A percentile compares a stretch with the other conserved stretches of the same genome.
These are phyloP conservation scores for Hippophae rhamnoides DNA, from an alignment of 306 rosid genomes.

Conservation along the genomic window DNA sequence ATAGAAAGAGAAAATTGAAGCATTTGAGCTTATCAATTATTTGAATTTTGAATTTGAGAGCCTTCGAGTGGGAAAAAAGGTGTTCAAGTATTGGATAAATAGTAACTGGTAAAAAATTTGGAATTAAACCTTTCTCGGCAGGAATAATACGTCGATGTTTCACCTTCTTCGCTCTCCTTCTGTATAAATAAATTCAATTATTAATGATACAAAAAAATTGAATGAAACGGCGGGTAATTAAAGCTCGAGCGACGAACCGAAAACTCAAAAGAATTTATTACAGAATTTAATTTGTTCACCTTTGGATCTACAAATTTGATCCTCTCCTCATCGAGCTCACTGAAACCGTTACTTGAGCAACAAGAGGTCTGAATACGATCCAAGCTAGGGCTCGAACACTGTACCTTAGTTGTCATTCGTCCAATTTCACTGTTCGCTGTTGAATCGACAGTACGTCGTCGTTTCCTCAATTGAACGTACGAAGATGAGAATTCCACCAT, in stretches of 20 bases:
- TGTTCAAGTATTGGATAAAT: not conserved
- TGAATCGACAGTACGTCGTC: not conserved
- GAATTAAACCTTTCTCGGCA: constrained; percentile 44
- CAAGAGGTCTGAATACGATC: constrained; percentile 39
- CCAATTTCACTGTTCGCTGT: too few species aligned
- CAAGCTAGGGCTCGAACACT: constrained; percentile 31
- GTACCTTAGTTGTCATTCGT: constrained; percentile 11
- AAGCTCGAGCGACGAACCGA: constrained; percentile 17
- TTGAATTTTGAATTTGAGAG: constrained; percentile 29
- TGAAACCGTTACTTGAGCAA: constrained; percentile 68
- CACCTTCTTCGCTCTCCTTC: constrained; percentile 53
- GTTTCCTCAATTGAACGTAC: constrained; percentile 5
- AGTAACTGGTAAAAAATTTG: not conserved
- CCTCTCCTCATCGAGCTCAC: constrained; percentile 23
- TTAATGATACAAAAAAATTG: constrained; percentile 22
- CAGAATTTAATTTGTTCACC: constrained; percentile 28
- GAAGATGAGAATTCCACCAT: constrained; percentile 30
- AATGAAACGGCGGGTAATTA: constrained; percentile 22
- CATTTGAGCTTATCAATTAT: not conserved
- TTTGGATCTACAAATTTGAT: constrained; percentile 58
- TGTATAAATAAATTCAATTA: constrained; percentile 26
- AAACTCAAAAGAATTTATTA: constrained; percentile 14
- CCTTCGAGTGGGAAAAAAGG: not conserved
- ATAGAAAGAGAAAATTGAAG: not conserved
- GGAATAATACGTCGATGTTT: constrained; percentile 51